Percentiles rank a stretch among this genome's conserved stretches.
These are phyloP conservation scores for Neurospora sp. DNA, from an alignment of 495 filamentous ascomycete species.

Conservation along the genomic window DNA sequence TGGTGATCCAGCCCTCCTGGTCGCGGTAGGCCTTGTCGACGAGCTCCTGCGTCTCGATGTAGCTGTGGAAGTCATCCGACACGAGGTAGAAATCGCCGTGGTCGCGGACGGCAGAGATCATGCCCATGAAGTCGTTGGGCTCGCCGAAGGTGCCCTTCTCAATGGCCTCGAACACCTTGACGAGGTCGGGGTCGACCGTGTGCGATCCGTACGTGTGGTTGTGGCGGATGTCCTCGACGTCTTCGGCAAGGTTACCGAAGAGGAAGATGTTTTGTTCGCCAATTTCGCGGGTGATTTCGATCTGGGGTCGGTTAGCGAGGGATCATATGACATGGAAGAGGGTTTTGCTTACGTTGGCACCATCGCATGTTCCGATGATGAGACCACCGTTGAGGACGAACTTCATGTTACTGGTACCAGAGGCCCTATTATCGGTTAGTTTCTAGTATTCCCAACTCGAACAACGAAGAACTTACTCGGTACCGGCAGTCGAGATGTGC, in stretches of 20 bases:
- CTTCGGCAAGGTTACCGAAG: slow-evolving; percentile 91
- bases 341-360: slow-evolving; percentile 69
- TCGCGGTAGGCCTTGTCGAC: slow-evolving; percentile 87
- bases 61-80: slow-evolving; percentile 90
- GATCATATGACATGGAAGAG: neutral
- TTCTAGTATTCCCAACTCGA: slow-evolving; percentile 28
- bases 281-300: slow-evolving; percentile 96
- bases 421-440: slow-evolving; percentile 28
- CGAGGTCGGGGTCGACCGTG: slow-evolving; percentile 63
- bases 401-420: slow-evolving; percentile 83
- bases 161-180: slow-evolving; percentile 75
- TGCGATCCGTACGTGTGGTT: slow-evolving; percentile 74
- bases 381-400: slow-evolving; percentile 95
- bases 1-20: slow-evolving; percentile 83
- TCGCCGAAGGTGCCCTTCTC: slow-evolving; percentile 69
- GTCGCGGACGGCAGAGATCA: slow-evolving; percentile 73
- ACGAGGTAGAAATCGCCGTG: slow-evolving; percentile 98
- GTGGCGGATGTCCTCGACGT: slow-evolving; percentile 94
- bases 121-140: slow-evolving; percentile 59
- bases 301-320: slow-evolving; percentile 40
- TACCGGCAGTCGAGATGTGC: slow-evolving; percentile 97
- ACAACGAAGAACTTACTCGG: slow-evolving; percentile 53
- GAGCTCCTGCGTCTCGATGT: slow-evolving; percentile 77
- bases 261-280: slow-evolving; percentile 96
- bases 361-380: slow-evolving; percentile 96